phyloP scores from a whole-genome alignment of 345 rosid genomes.

The Rubroshorea leprosula region DNA sequence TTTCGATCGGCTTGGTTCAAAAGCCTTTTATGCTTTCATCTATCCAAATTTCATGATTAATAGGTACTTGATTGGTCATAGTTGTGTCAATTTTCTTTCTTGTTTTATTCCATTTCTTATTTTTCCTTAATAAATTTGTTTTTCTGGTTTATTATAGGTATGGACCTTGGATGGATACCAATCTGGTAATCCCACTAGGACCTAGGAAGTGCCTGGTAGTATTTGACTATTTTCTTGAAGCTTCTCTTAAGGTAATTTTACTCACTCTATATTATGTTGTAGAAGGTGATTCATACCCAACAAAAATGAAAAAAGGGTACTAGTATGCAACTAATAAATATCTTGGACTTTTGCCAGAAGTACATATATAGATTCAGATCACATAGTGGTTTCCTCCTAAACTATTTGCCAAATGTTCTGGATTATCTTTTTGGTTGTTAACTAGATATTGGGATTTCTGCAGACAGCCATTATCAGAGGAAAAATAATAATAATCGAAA shows the following conservation, averaged over 20 bases:
- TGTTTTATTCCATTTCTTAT: not conserved
- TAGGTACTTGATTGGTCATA: conserved; percentile 35
- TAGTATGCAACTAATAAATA: too few relatives aligned
- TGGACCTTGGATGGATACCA: conserved; percentile 99
- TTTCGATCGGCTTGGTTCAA: conserved; percentile 62
- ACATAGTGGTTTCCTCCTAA: too few relatives aligned
- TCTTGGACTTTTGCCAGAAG: too few relatives aligned
- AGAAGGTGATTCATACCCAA: too few relatives aligned
- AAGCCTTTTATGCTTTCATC: conserved; percentile 75
- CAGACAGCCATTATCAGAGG: too few relatives aligned
- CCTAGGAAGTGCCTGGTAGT: conserved; percentile 68
- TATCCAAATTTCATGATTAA: conserved; percentile 96
- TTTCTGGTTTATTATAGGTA: conserved; percentile 34
- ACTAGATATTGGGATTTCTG: too few relatives aligned
- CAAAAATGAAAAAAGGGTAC: not conserved
- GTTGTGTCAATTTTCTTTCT: conserved; percentile 1
- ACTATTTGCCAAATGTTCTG: too few relatives aligned
- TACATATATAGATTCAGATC: too few relatives aligned
- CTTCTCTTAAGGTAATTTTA: conserved; percentile 44
- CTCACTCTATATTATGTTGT: not conserved
- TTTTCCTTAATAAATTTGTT: not conserved
- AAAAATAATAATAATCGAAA: too few relatives aligned
- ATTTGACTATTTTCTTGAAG: conserved; percentile 82
- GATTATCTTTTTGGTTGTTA: too few relatives aligned
- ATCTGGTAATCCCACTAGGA: conserved; percentile 72